phyloP scores from a whole-genome alignment of 257 asterid species.

The Nemophila menziesii region DNA sequence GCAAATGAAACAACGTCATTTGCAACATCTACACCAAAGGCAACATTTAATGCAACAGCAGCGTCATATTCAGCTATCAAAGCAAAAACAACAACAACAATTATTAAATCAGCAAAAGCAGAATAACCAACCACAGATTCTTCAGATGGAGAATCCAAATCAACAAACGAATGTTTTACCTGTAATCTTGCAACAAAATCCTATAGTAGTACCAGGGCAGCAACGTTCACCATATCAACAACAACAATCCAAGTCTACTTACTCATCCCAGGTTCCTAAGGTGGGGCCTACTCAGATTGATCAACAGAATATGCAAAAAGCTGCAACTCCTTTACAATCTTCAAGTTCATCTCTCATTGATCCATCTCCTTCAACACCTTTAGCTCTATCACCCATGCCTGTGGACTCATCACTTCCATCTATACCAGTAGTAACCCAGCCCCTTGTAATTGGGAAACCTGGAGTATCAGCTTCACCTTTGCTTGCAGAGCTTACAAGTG shows the following conservation, averaged over 20 bases:
- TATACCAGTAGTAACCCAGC: conserved; percentile 45
- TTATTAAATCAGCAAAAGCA: conserved; percentile 36
- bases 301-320: conserved; percentile 48
- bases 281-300: conserved; percentile 61
- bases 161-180: conserved; percentile 48
- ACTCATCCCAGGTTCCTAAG: conserved; percentile 34
- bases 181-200: conserved; percentile 44
- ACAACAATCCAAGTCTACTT: conserved; percentile 41
- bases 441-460: conserved; percentile 67
- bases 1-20: too few relatives aligned
- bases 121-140: too few relatives aligned
- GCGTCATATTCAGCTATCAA: conserved; percentile 23
- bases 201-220: conserved; percentile 32
- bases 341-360: conserved; percentile 53
- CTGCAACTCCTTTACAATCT: conserved; percentile 62
- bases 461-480: conserved; percentile 82
- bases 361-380: conserved; percentile 67
- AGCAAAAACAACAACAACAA: conserved; percentile 15
- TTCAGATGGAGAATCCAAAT: conserved; percentile 42
- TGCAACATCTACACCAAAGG: conserved; percentile 42
- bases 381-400: conserved; percentile 69
- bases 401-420: conserved; percentile 47
- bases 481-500: conserved; percentile 61
- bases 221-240: conserved; percentile 49
- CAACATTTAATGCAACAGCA: conserved; percentile 51